Percentiles rank a stretch among this genome's conserved stretches.
phyloP scores from a whole-genome alignment of 2,329 filamentous ascomycete genomes.

The Xylaria sp. region DNA sequence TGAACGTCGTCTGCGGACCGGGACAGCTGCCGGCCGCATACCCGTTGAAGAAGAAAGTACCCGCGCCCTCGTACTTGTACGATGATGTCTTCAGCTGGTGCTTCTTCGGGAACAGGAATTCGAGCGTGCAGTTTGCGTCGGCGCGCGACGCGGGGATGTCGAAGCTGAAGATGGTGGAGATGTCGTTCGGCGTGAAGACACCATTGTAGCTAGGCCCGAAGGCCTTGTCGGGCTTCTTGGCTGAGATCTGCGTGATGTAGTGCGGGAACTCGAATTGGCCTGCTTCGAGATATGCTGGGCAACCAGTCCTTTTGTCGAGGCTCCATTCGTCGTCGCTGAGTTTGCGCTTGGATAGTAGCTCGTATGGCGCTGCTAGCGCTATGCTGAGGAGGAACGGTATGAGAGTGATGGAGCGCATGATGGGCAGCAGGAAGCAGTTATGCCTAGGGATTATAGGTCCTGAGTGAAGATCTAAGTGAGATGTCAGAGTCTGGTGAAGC shows the following conservation, averaged over 20 bases:
- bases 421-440: conserved; percentile 33
- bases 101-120: conserved; percentile 57
- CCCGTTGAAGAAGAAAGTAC: conserved; percentile 51
- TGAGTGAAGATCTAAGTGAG: background rate
- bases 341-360: conserved; percentile 46
- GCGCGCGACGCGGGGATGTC: conserved; percentile 54
- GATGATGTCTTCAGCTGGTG: conserved; percentile 50
- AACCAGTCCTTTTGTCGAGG: conserved; percentile 39
- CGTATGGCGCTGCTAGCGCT: conserved; percentile 41
- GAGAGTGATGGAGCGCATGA: conserved; percentile 19
- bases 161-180: conserved; percentile 58
- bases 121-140: conserved; percentile 59
- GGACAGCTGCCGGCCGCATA: conserved; percentile 48
- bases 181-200: conserved; percentile 53
- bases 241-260: conserved; percentile 51
- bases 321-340: conserved; percentile 44
- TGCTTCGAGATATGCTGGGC: conserved; percentile 45
- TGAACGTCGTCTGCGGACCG: conserved; percentile 46
- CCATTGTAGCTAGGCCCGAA: conserved; percentile 55
- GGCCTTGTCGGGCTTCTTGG: conserved; percentile 50
- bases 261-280: conserved; percentile 50
- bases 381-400: conserved; percentile 25
- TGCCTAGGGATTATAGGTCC: background rate
- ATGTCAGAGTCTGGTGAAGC: background rate
- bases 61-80: conserved; percentile 52